Evolutionary conservation across 2,329 filamentous ascomycete species (phyloP), one percentile per base, ranked within the genome.

Genomic region (Aspergillus clavatus): DNA sequence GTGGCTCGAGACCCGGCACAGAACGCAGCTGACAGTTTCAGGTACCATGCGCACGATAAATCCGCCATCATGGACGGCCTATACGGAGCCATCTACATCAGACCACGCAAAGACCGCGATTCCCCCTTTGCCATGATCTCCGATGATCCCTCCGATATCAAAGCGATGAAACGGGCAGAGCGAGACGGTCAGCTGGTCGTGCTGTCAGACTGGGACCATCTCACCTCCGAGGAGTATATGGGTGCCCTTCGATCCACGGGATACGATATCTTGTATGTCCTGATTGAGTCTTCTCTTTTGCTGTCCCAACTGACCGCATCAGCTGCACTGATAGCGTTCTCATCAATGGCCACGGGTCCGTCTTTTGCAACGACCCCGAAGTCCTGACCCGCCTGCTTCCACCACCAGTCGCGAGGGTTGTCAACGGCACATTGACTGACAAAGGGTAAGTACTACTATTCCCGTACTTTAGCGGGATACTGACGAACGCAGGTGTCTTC

Each of bases 1-100:
- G 8, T 42, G 42, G 3, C 11, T 12, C 7, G 11, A 33, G 3
- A 3, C 2, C 3, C 11, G 11, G 12, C 2, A 4, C 7, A 10
- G 16, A 29, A n/a, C n/a, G n/a, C n/a, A 33, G 29, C 29, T 33
- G 18, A 33, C 14, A n/a, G 29, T 10, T 16, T 33, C 19, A 56
- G 54, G 54, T 61, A 62, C 24, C 80, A 83, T 59, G 72, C 77
- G 0, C 80, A 83, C 54, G 68, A 70, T n/a, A 62, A 66, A 1
- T 71, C 71, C 2, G 76, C 81, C 47, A 73, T 83, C 14, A 74
- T 78, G 47, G 80, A 83, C 52, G 81, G 81, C 1, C 63, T 80
- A 7, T 79, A 75, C 42, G 81, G 80, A 0, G 61, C 78, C 1
- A 74, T 64, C 23, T 58, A 50, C 47, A 60, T 63, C 29, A 53